Conservation (phyloP, 2,329 filamentous ascomycete genomes). For the Diaporthe sp. region DNA sequence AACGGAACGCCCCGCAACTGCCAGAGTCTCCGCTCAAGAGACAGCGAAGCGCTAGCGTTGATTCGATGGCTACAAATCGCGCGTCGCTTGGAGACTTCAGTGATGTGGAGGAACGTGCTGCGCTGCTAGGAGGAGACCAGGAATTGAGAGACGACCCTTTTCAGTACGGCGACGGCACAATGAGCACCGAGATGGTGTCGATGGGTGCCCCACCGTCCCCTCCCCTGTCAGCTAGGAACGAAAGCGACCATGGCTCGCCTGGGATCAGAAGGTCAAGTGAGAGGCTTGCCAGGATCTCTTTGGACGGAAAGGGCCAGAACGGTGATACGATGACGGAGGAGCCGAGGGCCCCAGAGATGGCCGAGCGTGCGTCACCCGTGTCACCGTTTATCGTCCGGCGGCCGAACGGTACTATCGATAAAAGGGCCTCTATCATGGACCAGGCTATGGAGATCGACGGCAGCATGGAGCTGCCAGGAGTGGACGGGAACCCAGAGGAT, state of each 20-base stretch:
- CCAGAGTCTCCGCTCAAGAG: constrained; percentile 36
- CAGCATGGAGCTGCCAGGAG: constrained; percentile 26
- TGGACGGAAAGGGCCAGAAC: constrained; percentile 12
- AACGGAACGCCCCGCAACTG: constrained; percentile 41
- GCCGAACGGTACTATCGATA: constrained; percentile 36
- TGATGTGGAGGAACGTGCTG: constrained; percentile 35
- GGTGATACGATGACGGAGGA: not conserved
- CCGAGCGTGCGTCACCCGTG: constrained; percentile 32
- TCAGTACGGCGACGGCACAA: constrained; percentile 21
- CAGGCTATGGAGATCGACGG: constrained; percentile 40
- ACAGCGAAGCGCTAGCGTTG: constrained; percentile 38
- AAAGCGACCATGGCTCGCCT: constrained; percentile 33
- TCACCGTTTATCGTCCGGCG: constrained; percentile 40
- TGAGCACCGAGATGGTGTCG: constrained; percentile 35
- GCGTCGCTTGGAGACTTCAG: constrained; percentile 40
- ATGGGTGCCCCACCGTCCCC: constrained; percentile 36
- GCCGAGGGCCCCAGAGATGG: constrained; percentile 39
- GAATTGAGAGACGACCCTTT: constrained; percentile 28
- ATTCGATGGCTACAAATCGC: constrained; percentile 40
- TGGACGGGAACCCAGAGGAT: constrained; percentile 38
- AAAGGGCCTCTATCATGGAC: constrained; percentile 37
- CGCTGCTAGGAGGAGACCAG: constrained; percentile 31
- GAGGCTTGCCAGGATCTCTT: constrained; percentile 36
- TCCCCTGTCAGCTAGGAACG: constrained; percentile 29
- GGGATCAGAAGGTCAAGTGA: constrained; percentile 35